phyloP scores from a whole-genome alignment of 1,139 yeast species.

The Blastobotrys ciferrii region DNA sequence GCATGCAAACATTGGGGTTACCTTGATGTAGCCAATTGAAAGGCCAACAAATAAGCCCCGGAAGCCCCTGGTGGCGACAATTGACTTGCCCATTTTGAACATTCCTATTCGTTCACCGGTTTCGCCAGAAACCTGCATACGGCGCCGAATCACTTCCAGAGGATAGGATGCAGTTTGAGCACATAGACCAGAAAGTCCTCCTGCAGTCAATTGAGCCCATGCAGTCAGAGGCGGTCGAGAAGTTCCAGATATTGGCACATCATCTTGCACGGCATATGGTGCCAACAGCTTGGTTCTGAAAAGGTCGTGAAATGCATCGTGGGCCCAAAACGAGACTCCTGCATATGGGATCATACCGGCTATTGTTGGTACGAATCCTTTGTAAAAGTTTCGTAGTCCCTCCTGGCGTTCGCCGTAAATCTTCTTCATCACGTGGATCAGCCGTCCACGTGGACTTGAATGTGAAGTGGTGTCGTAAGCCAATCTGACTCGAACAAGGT shows the following conservation, averaged over 20 bases:
- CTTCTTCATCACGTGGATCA: constrained; percentile 50
- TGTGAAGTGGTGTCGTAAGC: constrained; percentile 69
- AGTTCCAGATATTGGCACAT: constrained; percentile 14
- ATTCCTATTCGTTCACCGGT: constrained; percentile 39
- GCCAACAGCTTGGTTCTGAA: constrained; percentile 48
- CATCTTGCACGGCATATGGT: constrained; percentile 15
- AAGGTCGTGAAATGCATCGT: constrained; percentile 84
- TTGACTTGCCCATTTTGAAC: constrained; percentile 42
- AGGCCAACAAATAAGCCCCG: constrained; percentile 91
- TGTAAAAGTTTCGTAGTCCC: constrained; percentile 55
- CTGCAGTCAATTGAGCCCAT: constrained; percentile 92
- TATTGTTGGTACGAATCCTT: constrained; percentile 93
- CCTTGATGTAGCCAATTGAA: constrained; percentile 91
- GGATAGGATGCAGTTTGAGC: constrained; percentile 98
- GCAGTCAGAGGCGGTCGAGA: constrained; percentile 59
- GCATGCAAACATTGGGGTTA: constrained; percentile 96
- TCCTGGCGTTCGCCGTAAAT: constrained; percentile 56
- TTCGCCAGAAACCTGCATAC: constrained; percentile 95
- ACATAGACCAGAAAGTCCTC: constrained; percentile 91
- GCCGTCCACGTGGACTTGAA: constrained; percentile 43
- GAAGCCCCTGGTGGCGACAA: constrained; percentile 68
- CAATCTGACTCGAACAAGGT: constrained; percentile 81
- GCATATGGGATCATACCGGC: constrained; percentile 97
- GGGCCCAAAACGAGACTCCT: constrained; percentile 94
- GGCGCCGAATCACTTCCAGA: constrained; percentile 86